phyloP scores from a whole-genome alignment of 208 protist genomes.

The Leishmania braziliensis region DNA sequence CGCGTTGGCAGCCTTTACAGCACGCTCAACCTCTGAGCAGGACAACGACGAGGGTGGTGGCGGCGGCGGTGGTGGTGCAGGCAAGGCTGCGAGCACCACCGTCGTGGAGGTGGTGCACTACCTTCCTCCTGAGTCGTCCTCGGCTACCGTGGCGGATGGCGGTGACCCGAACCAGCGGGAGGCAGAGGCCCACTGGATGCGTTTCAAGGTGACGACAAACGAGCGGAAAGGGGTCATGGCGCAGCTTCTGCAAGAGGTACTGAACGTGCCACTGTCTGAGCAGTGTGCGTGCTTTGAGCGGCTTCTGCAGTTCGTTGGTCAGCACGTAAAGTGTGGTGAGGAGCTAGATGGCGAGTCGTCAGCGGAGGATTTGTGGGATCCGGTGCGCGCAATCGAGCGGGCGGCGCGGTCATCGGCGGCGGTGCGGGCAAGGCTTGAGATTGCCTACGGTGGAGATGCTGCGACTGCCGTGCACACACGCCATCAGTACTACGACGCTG shows the following conservation, averaged over 20 bases:
- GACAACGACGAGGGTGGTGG: constrained; percentile 19
- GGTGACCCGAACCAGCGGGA: background rate
- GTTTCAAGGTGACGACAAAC: constrained; percentile 36
- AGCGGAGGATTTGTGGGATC: constrained; percentile 27
- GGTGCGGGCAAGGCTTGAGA: constrained; percentile 22
- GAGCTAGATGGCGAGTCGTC: background rate
- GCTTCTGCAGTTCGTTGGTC: constrained; percentile 26
- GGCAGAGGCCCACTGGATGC: constrained; percentile 29
- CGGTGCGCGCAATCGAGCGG: constrained; percentile 26
- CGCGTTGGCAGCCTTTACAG: background rate
- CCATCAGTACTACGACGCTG: constrained; percentile 13
- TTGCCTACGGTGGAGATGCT: constrained; percentile 30
- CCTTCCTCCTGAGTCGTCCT: constrained; percentile 15
- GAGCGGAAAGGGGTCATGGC: constrained; percentile 36
- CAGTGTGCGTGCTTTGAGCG: constrained; percentile 25
- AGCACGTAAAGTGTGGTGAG: constrained; percentile 6
- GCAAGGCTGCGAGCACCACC: background rate
- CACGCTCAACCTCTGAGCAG: background rate
- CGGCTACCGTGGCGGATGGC: background rate
- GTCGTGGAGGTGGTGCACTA: constrained; percentile 31
- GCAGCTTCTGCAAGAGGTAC: constrained; percentile 43
- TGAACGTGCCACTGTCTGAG: constrained; percentile 28
- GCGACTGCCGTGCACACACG: constrained; percentile 28
- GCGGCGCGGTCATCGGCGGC: constrained; percentile 20
- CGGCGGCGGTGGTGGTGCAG: background rate